These are phyloP conservation scores for Ceratobasidium sp. DNA, from an alignment of 1,284 basidiomycete species.

Conservation along the genomic window DNA sequence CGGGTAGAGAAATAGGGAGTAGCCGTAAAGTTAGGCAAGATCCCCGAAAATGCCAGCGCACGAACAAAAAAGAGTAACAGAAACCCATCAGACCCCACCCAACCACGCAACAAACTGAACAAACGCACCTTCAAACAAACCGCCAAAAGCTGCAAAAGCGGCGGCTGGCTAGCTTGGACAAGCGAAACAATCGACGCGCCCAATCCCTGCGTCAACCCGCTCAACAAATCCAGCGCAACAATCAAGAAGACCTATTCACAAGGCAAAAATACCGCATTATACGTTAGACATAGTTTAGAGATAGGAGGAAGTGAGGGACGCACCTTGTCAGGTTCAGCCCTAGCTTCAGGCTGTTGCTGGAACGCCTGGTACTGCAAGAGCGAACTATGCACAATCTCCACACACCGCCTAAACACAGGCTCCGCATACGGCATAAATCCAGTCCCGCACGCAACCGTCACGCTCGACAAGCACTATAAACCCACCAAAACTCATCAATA, in stretches of 20 bases:
- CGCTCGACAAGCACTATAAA: conserved; percentile 92
- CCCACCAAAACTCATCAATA: not conserved
- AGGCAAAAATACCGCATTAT: not conserved
- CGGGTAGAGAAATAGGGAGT: not conserved
- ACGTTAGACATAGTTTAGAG: too few relatives aligned
- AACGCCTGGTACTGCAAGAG: conserved; percentile 86
- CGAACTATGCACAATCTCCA: conserved; percentile 85
- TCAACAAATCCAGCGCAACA: conserved; percentile 95
- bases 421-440: conserved; percentile 91
- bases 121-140: conserved; percentile 77
- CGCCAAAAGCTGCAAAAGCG: conserved; percentile 82
- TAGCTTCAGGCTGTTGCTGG: conserved; percentile 77
- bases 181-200: conserved; percentile 81
- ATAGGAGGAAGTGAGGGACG: not conserved
- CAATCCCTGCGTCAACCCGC: conserved; percentile 95
- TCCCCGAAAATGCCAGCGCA: not conserved
- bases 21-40: not conserved
- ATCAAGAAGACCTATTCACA: conserved; percentile 80
- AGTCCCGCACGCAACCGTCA: conserved; percentile 96
- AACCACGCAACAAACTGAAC: not conserved
- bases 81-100: not conserved
- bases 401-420: conserved; percentile 94
- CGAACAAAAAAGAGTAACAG: not conserved
- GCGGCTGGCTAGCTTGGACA: conserved; percentile 77
- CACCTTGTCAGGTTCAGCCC: conserved; percentile 93